Conservation (phyloP, 108 stramenopile species). For the Mediolabrus comicus region DNA sequence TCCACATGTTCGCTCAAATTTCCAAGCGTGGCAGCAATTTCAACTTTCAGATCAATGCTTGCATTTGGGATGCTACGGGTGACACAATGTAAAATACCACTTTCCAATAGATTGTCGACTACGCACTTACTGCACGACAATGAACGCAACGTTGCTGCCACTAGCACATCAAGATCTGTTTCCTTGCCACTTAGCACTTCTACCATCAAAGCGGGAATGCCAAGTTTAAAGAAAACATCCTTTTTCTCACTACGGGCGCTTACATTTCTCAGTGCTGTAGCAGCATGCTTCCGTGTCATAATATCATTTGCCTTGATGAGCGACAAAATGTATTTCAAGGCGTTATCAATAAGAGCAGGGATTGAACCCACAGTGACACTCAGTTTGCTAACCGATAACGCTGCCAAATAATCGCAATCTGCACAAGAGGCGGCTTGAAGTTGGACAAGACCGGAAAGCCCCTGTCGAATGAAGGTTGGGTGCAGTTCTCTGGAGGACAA, state of each 20-base stretch:
- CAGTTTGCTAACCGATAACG: constrained; percentile 73
- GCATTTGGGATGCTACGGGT: constrained; percentile 58
- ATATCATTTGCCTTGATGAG: constrained; percentile 55
- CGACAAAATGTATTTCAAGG: constrained; percentile 54
- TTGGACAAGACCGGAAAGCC: constrained; percentile 55
- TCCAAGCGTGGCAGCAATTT: constrained; percentile 74
- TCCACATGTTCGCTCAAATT: constrained; percentile 68
- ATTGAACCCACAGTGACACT: constrained; percentile 58
- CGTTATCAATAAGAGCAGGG: too few relatives aligned
- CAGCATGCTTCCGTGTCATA: constrained; percentile 70
- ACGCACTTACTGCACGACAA: constrained; percentile 57
- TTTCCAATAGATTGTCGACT: constrained; percentile 53
- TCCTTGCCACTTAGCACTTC: constrained; percentile 49
- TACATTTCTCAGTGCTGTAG: constrained; percentile 69
- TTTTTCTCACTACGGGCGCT: constrained; percentile 66
- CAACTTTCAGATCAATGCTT: constrained; percentile 70
- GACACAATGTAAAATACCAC: constrained; percentile 49
- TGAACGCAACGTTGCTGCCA: constrained; percentile 69
- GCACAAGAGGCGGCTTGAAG: constrained; percentile 53
- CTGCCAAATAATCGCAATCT: constrained; percentile 77
- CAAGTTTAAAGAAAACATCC: constrained; percentile 59
- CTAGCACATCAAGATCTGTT: constrained; percentile 63
- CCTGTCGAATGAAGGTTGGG: constrained; percentile 53
- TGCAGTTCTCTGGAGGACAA: constrained; percentile 66
- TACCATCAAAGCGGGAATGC: constrained; percentile 58